Evolutionary conservation across 768 basidiomycete genomes (phyloP), one percentile per base, ranked within the genome.

Genomic region (Macrolepiota albuminosa): DNA sequence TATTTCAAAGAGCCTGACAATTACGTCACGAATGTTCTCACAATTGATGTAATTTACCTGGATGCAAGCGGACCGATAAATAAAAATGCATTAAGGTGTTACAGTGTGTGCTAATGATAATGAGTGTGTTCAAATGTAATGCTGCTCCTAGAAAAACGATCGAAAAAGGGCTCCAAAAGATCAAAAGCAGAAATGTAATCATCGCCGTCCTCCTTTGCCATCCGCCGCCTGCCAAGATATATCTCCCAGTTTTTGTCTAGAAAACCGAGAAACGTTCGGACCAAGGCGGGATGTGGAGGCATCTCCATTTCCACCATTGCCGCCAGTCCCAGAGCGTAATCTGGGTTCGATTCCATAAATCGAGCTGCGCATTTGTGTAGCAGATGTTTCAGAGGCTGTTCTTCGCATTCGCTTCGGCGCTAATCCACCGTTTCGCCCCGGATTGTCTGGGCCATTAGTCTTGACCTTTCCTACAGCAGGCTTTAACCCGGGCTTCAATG

Each of bases 401-500:
- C 90, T 77, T 59, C 89, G 78, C 67, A 83, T 73, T 66, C 76
- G 82, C 73, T 85, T 89, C 2, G 87, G 85, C 4, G 87, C 87
- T 61, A 64, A 40, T 21, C 68, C 65, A 13, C 67, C 67, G n/a
- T 62, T 67, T 61, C 64, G 68, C 16, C 61, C 64, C 18, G 69
- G 61, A 6, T 68, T 64, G 43, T 68, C 63, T 18, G 65, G 61
- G 1, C 69, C 62, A 40, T 57, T 63, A 21, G 61, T 58, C 52
- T 67, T 70, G 42, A 40, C 54, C 62, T 70, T 76, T 24, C 70
- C 64, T 4, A 66, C 66, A 0, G 73, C 75, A 11, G 88, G 88
- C 68, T 79, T 84, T 66, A 92, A 72, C 6, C 81, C 91, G 2
- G 91, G 90, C 40, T 83, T 82, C 46, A 94, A 79, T 0, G 86